Evolutionary conservation across 2,329 filamentous ascomycete species (phyloP).

Genomic region (Orbilia oligospora): DNA sequence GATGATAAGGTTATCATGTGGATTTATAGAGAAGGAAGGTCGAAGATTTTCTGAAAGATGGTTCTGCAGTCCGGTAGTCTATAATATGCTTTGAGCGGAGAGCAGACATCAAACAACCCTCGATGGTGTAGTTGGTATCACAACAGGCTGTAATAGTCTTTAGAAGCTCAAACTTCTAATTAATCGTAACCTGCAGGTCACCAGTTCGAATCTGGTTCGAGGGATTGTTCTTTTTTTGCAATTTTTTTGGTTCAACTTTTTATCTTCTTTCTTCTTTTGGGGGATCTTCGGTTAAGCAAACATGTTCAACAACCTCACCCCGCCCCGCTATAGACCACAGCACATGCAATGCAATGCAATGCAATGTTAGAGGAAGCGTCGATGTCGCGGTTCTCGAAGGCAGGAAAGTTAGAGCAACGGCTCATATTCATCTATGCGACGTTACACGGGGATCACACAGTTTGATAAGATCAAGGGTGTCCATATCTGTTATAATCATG

Average conservation of each 20-base stretch:
- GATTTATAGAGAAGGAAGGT: slow-evolving; percentile 12
- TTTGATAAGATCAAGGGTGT: too few species aligned
- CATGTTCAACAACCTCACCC: neutral
- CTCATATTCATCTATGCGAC: slow-evolving; percentile 23
- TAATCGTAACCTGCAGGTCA: slow-evolving; percentile 61
- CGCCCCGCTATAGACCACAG: too few species aligned
- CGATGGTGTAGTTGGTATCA: slow-evolving; percentile 62
- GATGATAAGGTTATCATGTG: neutral
- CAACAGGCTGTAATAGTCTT: slow-evolving; percentile 61
- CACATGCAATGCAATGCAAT: too few species aligned
- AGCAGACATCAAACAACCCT: slow-evolving; percentile 53
- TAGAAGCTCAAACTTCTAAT: slow-evolving; percentile 44
- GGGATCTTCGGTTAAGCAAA: slow-evolving; percentile 6
- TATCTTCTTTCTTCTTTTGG: too few species aligned
- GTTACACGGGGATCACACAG: slow-evolving; percentile 28
- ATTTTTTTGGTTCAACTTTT: slow-evolving; percentile 21
- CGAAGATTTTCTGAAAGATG: neutral
- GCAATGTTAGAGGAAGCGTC: neutral
- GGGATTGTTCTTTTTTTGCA: slow-evolving; percentile 53
- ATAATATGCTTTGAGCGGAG: neutral
- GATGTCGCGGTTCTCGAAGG: neutral
- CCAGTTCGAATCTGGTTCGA: slow-evolving; percentile 62
- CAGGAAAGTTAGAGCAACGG: neutral
- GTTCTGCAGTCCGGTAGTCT: neutral
- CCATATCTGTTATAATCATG: too few species aligned